These are phyloP conservation scores for Yamagishiella unicocca DNA, from an alignment of 139 green algal genomes.

Conservation along the genomic window DNA sequence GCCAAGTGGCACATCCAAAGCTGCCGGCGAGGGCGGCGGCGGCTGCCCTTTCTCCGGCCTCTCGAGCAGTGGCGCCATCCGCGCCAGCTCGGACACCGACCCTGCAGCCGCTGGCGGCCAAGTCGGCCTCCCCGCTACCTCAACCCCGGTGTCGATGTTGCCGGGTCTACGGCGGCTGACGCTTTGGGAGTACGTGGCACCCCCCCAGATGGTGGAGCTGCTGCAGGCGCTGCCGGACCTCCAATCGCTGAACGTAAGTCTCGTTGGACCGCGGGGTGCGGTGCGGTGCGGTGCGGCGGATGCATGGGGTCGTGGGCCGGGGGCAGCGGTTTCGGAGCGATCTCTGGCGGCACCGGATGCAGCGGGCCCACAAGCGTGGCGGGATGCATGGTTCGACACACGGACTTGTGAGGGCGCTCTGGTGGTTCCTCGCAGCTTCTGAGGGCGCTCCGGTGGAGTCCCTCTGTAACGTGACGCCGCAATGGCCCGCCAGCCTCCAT, in stretches of 20 bases:
- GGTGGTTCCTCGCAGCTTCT: too few species aligned
- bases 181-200: conserved; percentile 18
- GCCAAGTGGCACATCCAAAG: background rate
- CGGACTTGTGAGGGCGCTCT: too few species aligned
- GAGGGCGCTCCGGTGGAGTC: too few species aligned
- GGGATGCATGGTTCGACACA: too few species aligned
- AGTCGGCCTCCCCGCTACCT: background rate
- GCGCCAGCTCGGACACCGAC: background rate
- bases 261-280: too few species aligned
- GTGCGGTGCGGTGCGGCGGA: too few species aligned
- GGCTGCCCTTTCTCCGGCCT: background rate
- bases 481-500: too few species aligned
- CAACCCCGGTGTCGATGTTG: background rate
- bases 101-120: background rate
- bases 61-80: background rate
- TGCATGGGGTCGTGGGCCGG: too few species aligned
- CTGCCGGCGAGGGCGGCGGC: background rate
- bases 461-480: too few species aligned
- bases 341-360: too few species aligned
- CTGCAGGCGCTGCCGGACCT: conserved; percentile 25
- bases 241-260: background rate
- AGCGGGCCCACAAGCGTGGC: too few species aligned
- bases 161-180: background rate
- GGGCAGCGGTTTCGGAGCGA: too few species aligned
- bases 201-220: conserved; percentile 1